phyloP scores from a whole-genome alignment of 768 basidiomycete genomes.

The Leucocoprinus sp. region DNA sequence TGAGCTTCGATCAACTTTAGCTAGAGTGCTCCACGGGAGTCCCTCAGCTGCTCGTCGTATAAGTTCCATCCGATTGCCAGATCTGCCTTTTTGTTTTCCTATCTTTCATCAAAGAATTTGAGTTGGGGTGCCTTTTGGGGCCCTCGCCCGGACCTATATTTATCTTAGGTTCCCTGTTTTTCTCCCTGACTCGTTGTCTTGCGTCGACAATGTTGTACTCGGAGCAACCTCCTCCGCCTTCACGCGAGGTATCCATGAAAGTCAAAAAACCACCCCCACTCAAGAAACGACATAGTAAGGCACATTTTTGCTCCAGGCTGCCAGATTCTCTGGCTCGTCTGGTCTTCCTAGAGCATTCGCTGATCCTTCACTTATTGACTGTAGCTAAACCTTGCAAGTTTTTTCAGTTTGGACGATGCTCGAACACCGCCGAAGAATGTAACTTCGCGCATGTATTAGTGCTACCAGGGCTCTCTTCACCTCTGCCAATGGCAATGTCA shows the following conservation, averaged over 20 bases:
- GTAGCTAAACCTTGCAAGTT: slow-evolving; percentile 44
- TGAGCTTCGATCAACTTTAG: too few relatives aligned
- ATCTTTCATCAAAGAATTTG: not conserved
- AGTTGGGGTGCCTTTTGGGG: slow-evolving; percentile 4
- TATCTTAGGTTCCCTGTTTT: not conserved
- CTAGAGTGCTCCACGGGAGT: too few relatives aligned
- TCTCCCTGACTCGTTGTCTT: slow-evolving; percentile 1
- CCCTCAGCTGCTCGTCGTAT: not conserved
- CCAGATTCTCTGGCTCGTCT: not conserved
- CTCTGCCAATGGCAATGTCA: not conserved
- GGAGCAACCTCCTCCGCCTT: not conserved
- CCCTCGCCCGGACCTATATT: not conserved
- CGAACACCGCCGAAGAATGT: slow-evolving; percentile 36
- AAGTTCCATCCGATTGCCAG: slow-evolving; percentile 1
- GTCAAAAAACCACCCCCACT: slow-evolving; percentile 24
- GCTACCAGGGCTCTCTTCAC: slow-evolving; percentile 15
- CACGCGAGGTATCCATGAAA: slow-evolving; percentile 17
- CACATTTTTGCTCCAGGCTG: slow-evolving; percentile 1
- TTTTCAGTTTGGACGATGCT: slow-evolving; percentile 35
- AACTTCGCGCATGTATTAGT: slow-evolving; percentile 37
- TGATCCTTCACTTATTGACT: not conserved
- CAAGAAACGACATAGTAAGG: slow-evolving; percentile 35
- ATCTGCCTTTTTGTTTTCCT: not conserved
- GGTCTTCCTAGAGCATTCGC: not conserved
- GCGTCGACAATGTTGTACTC: not conserved